Conservation (phyloP, 768 basidiomycete genomes). For the Infundibulicybe gibba region DNA sequence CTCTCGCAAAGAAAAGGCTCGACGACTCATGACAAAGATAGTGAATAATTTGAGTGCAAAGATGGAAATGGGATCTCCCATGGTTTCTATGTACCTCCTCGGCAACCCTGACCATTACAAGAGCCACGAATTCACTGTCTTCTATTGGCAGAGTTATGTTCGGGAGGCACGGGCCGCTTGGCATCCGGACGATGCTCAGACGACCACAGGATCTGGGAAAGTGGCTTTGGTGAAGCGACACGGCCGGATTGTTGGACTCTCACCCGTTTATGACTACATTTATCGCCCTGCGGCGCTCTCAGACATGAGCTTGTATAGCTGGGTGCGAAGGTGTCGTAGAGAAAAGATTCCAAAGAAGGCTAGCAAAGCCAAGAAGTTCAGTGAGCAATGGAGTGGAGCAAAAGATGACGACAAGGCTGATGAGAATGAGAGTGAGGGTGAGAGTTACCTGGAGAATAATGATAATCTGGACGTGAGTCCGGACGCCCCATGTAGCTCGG, state of each 20-base stretch:
- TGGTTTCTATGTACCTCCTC: constrained; percentile 25
- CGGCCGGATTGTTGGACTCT: constrained; percentile 13
- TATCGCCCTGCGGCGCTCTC: constrained; percentile 10
- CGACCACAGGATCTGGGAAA: constrained; percentile 8
- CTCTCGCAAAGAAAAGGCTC: constrained; percentile 6
- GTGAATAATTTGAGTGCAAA: constrained; percentile 23
- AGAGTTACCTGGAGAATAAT: neutral
- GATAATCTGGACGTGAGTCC: neutral
- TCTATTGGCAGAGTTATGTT: constrained; percentile 20
- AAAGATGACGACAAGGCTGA: neutral
- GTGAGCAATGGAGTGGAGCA: neutral
- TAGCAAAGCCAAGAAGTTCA: neutral
- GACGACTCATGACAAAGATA: constrained; percentile 20
- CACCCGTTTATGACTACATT: constrained; percentile 15
- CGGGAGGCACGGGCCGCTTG: constrained; percentile 1
- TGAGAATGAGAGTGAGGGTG: neutral
- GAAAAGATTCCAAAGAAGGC: neutral
- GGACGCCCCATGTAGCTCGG: too few species aligned
- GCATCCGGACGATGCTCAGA: neutral
- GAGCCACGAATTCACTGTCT: constrained; percentile 19
- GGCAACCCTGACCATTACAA: constrained; percentile 30
- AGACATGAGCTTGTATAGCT: constrained; percentile 14
- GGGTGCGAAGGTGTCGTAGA: constrained; percentile 6
- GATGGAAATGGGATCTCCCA: constrained; percentile 27
- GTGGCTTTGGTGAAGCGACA: constrained; percentile 12